These are phyloP conservation scores for Casaregolazyma suthepensis DNA, from an alignment of 1,139 yeast species.

Conservation along the genomic window DNA sequence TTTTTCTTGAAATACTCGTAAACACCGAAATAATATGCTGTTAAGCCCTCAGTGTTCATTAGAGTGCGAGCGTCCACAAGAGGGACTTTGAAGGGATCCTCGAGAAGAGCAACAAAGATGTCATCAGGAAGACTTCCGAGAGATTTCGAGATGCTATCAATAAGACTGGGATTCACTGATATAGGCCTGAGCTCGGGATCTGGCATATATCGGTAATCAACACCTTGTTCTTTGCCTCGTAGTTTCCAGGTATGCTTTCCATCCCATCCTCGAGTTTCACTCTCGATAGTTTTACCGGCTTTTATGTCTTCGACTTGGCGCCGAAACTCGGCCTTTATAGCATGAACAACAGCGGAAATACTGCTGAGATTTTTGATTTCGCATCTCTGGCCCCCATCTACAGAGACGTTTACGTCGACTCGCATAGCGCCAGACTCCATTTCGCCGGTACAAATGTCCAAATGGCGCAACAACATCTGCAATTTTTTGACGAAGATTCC, in stretches of 20 bases:
- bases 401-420: slow-evolving; percentile 86
- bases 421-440: slow-evolving; percentile 92
- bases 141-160: slow-evolving; percentile 33
- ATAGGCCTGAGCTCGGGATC: slow-evolving; percentile 80
- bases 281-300: slow-evolving; percentile 36
- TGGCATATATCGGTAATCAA: slow-evolving; percentile 90
- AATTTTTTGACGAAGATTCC: slow-evolving; percentile 74
- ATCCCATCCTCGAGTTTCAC: slow-evolving; percentile 92
- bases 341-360: slow-evolving; percentile 71
- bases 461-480: slow-evolving; percentile 60
- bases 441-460: slow-evolving; percentile 80
- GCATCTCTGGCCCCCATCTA: slow-evolving; percentile 60
- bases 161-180: slow-evolving; percentile 39
- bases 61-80: slow-evolving; percentile 67
- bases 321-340: slow-evolving; percentile 66
- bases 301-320: slow-evolving; percentile 52
- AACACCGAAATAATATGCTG: slow-evolving; percentile 48
- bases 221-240: slow-evolving; percentile 71
- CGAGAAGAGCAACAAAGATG: slow-evolving; percentile 44
- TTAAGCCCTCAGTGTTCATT: slow-evolving; percentile 41
- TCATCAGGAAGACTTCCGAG: slow-evolving; percentile 66
- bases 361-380: slow-evolving; percentile 88
- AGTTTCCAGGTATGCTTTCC: slow-evolving; percentile 59
- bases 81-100: slow-evolving; percentile 51
- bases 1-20: slow-evolving; percentile 27